Evolutionary conservation across 2,329 filamentous ascomycete genomes (phyloP), one percentile per base, ranked within the genome.

Genomic region (Aspergillus novoparasiticus): DNA sequence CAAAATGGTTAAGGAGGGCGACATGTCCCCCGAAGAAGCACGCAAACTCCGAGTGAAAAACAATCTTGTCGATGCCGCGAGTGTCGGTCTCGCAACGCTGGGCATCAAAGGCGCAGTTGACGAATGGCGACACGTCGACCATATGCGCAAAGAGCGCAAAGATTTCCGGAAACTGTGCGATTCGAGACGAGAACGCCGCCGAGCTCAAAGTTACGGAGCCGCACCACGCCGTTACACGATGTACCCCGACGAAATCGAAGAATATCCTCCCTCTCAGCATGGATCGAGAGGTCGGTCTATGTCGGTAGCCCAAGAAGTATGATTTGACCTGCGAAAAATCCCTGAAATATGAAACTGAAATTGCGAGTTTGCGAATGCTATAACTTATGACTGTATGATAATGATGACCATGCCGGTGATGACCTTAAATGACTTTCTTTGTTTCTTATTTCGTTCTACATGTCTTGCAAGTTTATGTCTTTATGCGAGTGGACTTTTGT

Each of bases 121-220:
- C 6, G 87, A 90, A 74, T 90, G 89, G 86, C 88, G 89, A 76
- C 86, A 90, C 72, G 87, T 87, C 77, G 85, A 86, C 63, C 84
- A 89, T 75, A 83, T 88, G 74, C 82, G 85, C 64, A 83, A 85
- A 68, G 82, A 84, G 71, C 82, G 82, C 59, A 79, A 82, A 58
- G 83, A 88, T 65, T 83, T 89, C 62, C 82, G 85, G 68, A 73
- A 80, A 56, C 80, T 85, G 71, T 77, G 76, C 64, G 68, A 75
- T 3, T 73, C 77, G 4, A 75, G 77, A 41, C 80, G 80, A 26
- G 71, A 74, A 10, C 84, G 85, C 68, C 76, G 83, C 12, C 71
- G 73, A 1, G 59, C 68, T 30, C 69, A 66, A 54, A 76, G 73
- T 57, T 65, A 75, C 16, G 66, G 59, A 9, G 48, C 58, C 9